Evolutionary conservation across 768 basidiomycete genomes (phyloP), one percentile per base, ranked within the genome.

Genomic region (Tephrocybe rancida): DNA sequence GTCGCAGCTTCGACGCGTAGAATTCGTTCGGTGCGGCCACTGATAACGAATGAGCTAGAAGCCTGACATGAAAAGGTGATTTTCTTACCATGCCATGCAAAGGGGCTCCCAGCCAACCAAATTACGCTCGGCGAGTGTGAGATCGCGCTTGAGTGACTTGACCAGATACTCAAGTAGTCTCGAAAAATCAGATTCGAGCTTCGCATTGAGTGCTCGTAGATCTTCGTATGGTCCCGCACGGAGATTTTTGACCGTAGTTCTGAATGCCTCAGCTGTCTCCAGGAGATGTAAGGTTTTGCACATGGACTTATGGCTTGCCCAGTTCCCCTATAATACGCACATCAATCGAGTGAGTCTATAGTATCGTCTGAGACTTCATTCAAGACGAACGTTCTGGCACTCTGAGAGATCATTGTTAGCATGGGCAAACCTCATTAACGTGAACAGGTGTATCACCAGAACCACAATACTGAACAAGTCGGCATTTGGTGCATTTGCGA

Each of bases 391-490:
- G 56, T 70, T 69, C 61, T 71, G 70, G 45, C 70, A 71, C 6
- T 43, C 71, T 73, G 41, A 21, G 32, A 14, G 30, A 25, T 7
- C 14, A 3, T 7, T 13, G 4, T 52, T 13, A n/a, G 22, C 6
- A 18, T 43, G 29, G 13, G 29, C 29, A 30, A 30, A 13, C n/a
- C n/a, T n/a, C n/a, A n/a, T n/a, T n/a, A n/a, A n/a, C n/a, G n/a
- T n/a, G 29, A 30, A 30, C 29, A 30, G 29, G 13, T 30, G 5
- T 13, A 30, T 41, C 18, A 73, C 69, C 64, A 44, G 57, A 19
- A 19, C 67, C 60, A 48, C 71, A 73, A 51, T 73, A 73, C 13
- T 62, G 60, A 13, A 73, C 68, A 22, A 63, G 58, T 13, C 56
- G 58, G 56, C 72, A 75, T 8, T 60, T 61, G 1, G 64, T 60